Evolutionary conservation across 2,329 filamentous ascomycete species (phyloP).

Genomic region (Graphiopsis chlorocephala): DNA sequence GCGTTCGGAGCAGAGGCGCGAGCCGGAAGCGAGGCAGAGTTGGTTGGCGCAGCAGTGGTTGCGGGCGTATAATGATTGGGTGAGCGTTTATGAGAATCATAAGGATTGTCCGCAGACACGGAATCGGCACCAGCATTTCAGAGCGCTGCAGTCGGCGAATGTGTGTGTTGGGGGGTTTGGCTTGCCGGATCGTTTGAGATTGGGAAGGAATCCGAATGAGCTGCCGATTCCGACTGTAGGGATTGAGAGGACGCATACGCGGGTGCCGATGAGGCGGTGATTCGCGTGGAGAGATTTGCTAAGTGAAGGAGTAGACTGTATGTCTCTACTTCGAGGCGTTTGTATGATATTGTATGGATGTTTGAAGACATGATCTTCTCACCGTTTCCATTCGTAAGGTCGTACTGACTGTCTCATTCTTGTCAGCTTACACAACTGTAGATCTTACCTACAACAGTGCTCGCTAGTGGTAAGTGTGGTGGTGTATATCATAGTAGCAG

Average conservation of each 20-base stretch:
- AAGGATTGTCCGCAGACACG: conserved; percentile 7
- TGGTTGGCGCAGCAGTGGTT: background rate
- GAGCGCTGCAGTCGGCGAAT: background rate
- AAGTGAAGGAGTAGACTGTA: background rate
- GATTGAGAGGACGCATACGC: background rate
- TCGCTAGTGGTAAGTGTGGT: background rate
- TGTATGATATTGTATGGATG: no score
- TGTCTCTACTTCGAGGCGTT: background rate
- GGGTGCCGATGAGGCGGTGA: background rate
- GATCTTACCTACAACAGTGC: background rate
- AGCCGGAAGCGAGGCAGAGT: background rate
- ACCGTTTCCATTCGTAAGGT: no score
- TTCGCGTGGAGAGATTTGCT: no score
- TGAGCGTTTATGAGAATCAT: background rate
- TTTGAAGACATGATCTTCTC: no score
- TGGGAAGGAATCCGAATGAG: background rate
- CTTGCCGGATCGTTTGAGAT: background rate
- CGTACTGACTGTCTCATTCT: background rate
- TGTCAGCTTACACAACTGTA: background rate
- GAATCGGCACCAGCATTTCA: background rate
- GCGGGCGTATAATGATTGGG: background rate
- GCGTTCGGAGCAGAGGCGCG: background rate
- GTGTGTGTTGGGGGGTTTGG: background rate
- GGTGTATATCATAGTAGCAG: background rate
- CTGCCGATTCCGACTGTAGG: background rate